Conservation (phyloP, 1,139 yeast genomes). For the Yamadazyma atlantica region DNA sequence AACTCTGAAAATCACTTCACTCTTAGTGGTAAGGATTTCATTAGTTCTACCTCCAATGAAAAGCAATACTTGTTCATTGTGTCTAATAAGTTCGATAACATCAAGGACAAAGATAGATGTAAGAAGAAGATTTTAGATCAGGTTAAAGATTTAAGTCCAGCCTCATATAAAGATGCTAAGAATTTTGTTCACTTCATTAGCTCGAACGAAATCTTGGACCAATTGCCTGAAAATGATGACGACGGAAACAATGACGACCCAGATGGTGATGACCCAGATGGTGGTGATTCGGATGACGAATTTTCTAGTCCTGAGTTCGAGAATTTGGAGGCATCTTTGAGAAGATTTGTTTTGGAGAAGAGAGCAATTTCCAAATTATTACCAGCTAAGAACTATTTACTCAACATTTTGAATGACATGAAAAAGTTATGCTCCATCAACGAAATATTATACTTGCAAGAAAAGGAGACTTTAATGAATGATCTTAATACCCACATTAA, state of each 20-base stretch:
- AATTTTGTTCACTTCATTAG: constrained; percentile 96
- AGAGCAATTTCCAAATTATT: constrained; percentile 84
- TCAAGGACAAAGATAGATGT: constrained; percentile 78
- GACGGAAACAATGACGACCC: constrained; percentile 21
- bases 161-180: constrained; percentile 78
- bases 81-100: constrained; percentile 86
- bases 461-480: constrained; percentile 41
- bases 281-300: constrained; percentile 23
- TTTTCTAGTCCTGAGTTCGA: constrained; percentile 67
- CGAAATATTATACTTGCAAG: constrained; percentile 51
- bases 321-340: constrained; percentile 75
- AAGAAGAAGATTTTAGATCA: constrained; percentile 76
- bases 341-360: constrained; percentile 86
- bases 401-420: constrained; percentile 69
- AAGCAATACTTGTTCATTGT: constrained; percentile 92
- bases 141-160: constrained; percentile 85
- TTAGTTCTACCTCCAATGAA: constrained; percentile 87
- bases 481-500: constrained; percentile 53
- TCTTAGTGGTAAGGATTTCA: constrained; percentile 89
- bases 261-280: constrained; percentile 24
- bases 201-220: constrained; percentile 45
- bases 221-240: constrained; percentile 23
- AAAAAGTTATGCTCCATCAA: constrained; percentile 61
- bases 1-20: constrained; percentile 97
- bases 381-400: constrained; percentile 86